Evolutionary conservation across 2,329 filamentous ascomycete genomes (phyloP), one percentile per base, ranked within the genome.

Genomic region (Ophiocordyceps camponoti-leonardi): DNA sequence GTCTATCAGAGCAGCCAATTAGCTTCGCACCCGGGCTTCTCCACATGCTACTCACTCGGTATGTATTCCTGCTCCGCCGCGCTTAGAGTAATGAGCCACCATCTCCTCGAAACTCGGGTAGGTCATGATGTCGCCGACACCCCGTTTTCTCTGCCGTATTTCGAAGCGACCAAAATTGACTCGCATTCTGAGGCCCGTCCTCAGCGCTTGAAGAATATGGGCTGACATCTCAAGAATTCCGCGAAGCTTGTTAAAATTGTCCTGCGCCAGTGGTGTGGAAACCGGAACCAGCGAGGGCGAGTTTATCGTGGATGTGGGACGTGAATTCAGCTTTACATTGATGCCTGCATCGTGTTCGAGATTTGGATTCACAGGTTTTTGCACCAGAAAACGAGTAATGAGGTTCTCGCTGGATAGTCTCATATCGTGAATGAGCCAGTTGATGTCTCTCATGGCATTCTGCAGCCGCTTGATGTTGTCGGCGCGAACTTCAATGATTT

Each of bases 341-440:
- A 64, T 49, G 22, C 44, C 40, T 13, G 45, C 44, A 11, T 51
- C 50, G 0, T 42, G 12, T 14, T 44, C 39, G 12, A 46, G 46
- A n/a, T 50, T 49, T 2, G 46, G 46, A 18, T 50, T 49, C 2
- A 48, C 49, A 2, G 54, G 54, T 8, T 46, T 41, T 41, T 64
- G 61, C 4, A 56, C 51, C 11, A 63, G 45, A 42, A 59, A 60
- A 2, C 49, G 51, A 6, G 50, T 47, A 3, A 51, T 48, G 7
- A 52, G 43, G 19, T 53, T 49, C 14, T 58, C 52, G 5, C 53
- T 55, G 2, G 51, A 54, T 4, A 59, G 45, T 6, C 59, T 54
- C 50, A 62, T 52, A n/a, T 63, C 55, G 14, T 60, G 54, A 13
- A 65, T 53, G 6, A 42, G 46, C 54, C 53, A 56, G 46, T 62